Conservation (phyloP, 2,329 filamentous ascomycete genomes). For the Metarhizium anisopliae region DNA sequence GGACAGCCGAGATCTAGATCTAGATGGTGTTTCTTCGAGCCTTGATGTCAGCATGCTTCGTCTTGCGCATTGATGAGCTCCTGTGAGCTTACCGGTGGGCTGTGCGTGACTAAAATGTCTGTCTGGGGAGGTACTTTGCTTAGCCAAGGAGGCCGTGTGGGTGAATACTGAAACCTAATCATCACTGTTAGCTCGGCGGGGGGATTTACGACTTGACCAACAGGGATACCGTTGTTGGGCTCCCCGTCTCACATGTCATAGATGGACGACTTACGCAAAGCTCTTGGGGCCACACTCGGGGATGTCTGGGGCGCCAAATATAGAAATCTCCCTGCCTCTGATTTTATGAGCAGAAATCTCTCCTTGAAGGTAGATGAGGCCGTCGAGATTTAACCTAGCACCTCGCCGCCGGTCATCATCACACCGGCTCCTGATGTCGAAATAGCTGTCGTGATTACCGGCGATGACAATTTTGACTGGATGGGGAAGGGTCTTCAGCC, state of each 20-base stretch:
- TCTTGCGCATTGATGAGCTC: not conserved
- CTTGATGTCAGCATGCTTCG: not conserved
- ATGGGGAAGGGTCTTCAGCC: conserved; percentile 68
- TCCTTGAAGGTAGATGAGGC: conserved; percentile 69
- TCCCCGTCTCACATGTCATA: too few relatives aligned
- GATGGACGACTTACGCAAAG: conserved; percentile 42
- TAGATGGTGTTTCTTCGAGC: conserved; percentile 51
- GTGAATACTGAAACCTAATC: conserved; percentile 61
- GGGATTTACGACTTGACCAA: not conserved
- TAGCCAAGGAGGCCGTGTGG: conserved; percentile 59
- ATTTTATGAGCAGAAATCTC: conserved; percentile 55
- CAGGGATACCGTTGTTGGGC: not conserved
- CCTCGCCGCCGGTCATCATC: conserved; percentile 44
- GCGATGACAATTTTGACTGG: conserved; percentile 71
- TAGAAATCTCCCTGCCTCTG: conserved; percentile 38
- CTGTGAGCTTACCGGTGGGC: conserved; percentile 49
- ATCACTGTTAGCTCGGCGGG: not conserved
- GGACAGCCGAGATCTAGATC: conserved; percentile 63
- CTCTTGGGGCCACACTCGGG: conserved; percentile 63
- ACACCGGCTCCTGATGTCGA: conserved; percentile 57
- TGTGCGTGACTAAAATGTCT: conserved; percentile 75
- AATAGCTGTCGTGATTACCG: conserved; percentile 85
- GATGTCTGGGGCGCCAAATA: conserved; percentile 79
- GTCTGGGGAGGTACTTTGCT: conserved; percentile 61
- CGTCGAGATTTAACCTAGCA: conserved; percentile 54